A percentile compares a stretch with the other conserved stretches of the same genome.
These are phyloP conservation scores for Candida nemodendra DNA, from an alignment of 805 yeast species.

Conservation along the genomic window DNA sequence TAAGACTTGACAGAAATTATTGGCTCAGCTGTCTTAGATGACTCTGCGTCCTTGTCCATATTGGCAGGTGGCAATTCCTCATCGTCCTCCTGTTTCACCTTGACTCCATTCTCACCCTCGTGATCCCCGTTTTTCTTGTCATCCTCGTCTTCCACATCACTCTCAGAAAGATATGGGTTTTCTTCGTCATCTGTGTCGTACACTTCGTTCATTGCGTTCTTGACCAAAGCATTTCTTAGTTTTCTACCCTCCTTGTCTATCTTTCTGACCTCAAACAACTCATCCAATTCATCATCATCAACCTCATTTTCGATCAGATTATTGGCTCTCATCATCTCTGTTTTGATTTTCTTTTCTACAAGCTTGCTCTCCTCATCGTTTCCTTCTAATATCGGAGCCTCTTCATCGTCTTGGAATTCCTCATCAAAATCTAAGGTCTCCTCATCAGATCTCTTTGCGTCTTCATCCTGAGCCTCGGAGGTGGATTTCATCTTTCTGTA, in stretches of 20 bases:
- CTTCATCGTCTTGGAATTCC: slow-evolving; percentile 98
- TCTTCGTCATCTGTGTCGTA: slow-evolving; percentile 77
- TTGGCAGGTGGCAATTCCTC: slow-evolving; percentile 34
- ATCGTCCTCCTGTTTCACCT: slow-evolving; percentile 39
- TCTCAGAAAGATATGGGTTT: slow-evolving; percentile 78
- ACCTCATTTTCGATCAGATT: slow-evolving; percentile 64
- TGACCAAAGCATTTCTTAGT: slow-evolving; percentile 76
- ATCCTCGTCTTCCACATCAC: slow-evolving; percentile 59
- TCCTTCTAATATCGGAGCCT: slow-evolving; percentile 96
- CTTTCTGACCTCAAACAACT: slow-evolving; percentile 63
- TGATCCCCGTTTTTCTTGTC: slow-evolving; percentile 30
- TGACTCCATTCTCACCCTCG: slow-evolving; percentile 27
- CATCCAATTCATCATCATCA: slow-evolving; percentile 68
- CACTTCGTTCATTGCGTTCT: slow-evolving; percentile 83
- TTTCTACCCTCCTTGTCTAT: slow-evolving; percentile 90
- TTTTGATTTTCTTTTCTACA: slow-evolving; percentile 78
- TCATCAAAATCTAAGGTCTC: slow-evolving; percentile 95
- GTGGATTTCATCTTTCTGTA: slow-evolving; percentile 44
- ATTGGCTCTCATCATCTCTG: slow-evolving; percentile 80
- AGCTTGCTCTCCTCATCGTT: slow-evolving; percentile 92
- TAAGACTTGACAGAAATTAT: slow-evolving; percentile 42
- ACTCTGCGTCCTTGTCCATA: slow-evolving; percentile 24
- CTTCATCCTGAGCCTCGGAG: slow-evolving; percentile 37
- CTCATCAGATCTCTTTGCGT: slow-evolving; percentile 60
- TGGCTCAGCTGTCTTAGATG: slow-evolving; percentile 11